Evolutionary conservation across 495 filamentous ascomycete genomes (phyloP), one percentile per base, ranked within the genome.

Genomic region (Aspergillus sclerotioniger): DNA sequence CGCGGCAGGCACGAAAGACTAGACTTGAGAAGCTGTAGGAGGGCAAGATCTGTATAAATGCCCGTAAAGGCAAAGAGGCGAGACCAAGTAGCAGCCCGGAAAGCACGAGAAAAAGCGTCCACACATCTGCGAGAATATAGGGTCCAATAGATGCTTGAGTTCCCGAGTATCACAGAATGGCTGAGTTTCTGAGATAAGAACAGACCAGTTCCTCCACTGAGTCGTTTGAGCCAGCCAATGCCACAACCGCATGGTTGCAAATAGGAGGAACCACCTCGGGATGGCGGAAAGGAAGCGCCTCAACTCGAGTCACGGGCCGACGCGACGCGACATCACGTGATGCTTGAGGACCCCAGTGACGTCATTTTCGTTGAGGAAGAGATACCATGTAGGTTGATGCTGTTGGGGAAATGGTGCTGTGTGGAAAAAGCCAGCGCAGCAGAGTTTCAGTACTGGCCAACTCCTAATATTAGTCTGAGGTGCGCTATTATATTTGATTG

Each of bases 1-100:
- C n/a, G n/a, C n/a, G n/a, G n/a, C n/a, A n/a, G n/a, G 61, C 49
- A 63, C 45, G 53, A 54, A 51, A 59, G 54, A 60, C 46, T 20
- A 56, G 51, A 61, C 64, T 60, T 53, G 60, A 58, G 70, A 70
- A 63, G 63, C 61, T 65, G 54, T 58, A 35, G 62, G 64, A 70
- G 61, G 64, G 67, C 61, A 61, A 50, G 19, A 49, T 51, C 69
- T 75, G 71, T 75, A 73, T 67, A 66, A 62, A 28, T 41, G 53
- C 20, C 70, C 63, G 33, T 35, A 10, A 41, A 62, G 71, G 72
- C 71, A 67, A 69, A 68, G 62, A 64, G 58, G 53, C 53, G 53
- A 65, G 55, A 68, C 59, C 60, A 58, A 51, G 55, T 58, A 32
- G 45, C 51, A 44, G 16, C 51, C 46, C 29, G 54, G 45, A 65